phyloP scores from a whole-genome alignment of 75 land plant genomes.

The Sequoia sempervirens region DNA sequence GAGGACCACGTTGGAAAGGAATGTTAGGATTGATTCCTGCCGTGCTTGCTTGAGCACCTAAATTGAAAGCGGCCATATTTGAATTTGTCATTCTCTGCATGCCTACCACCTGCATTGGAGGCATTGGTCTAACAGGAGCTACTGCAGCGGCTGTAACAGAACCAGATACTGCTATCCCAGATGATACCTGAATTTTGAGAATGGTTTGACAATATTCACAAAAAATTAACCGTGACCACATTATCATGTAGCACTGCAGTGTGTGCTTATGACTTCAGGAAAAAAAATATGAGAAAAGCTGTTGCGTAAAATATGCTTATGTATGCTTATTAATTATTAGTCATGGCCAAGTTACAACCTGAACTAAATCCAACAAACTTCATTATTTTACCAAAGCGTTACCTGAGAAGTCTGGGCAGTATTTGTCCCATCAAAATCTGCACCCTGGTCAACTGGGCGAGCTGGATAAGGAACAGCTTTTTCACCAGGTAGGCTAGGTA shows the following conservation, averaged over 20 bases:
- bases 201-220: not conserved
- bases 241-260: not conserved
- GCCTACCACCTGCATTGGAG: slow-evolving; percentile 25
- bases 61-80: slow-evolving; percentile 42
- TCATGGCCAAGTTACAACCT: not conserved
- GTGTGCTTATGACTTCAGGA: not conserved
- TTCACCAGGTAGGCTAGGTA: slow-evolving; percentile 64
- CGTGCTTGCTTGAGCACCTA: slow-evolving; percentile 50
- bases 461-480: slow-evolving; percentile 74
- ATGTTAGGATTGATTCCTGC: slow-evolving; percentile 56
- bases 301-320: not conserved
- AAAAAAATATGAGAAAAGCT: not conserved
- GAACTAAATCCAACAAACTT: not conserved
- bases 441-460: slow-evolving; percentile 77
- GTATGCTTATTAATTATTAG: not conserved
- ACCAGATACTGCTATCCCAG: slow-evolving; percentile 36
- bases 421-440: slow-evolving; percentile 87
- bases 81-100: slow-evolving; percentile 54
- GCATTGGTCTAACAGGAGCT: slow-evolving; percentile 38
- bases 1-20: slow-evolving; percentile 51
- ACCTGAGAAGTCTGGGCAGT: slow-evolving; percentile 64
- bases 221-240: not conserved
- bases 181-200: slow-evolving; percentile 20
- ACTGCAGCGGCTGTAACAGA: slow-evolving; percentile 28
- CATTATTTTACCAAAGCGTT: not conserved